Base-by-base conservation (phyloP, 2,329 filamentous ascomycete species). In the Sordariomycetes sp. region DNA sequence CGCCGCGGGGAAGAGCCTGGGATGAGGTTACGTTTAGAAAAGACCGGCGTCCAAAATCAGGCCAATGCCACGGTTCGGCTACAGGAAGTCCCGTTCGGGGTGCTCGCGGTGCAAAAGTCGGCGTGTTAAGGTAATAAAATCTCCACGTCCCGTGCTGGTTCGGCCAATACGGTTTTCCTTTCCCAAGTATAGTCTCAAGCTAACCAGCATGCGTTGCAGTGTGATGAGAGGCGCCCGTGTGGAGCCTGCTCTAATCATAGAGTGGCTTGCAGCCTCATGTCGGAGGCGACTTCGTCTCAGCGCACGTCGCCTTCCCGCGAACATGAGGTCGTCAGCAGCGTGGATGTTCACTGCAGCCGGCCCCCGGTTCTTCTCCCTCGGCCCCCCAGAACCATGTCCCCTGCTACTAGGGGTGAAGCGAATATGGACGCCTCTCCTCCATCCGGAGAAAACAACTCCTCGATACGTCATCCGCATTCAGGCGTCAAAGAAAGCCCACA, bases 201-300 rank as follows among this genome's bases (percentile, higher is more conserved):
- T 54, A 25, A 54, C 20, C 10, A 12, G 8, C 32, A 40, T 18
- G 6, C 22, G 25, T 5, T 22, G 10, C 56, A 73, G 72, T 74
- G 72, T 60, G 70, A 74, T 56, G 72, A 74, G 61, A 66, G 65
- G 6, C 64, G 63, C n/a, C 72, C 72, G 3, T 74, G 72, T 60
- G 64, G 61, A 22, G 70, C 71, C 6, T 74, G 72, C 57, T 60
- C 67, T 22, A 67, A 70, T 54, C 71, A 74, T 59, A 65, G 65
- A 20, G 64, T 72, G 4, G 60, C 66, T 16, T 74, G 71, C 60
- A 68, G 69, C 59, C 67, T 69, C 24, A 53, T 61, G 57, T 48
- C 8, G 60, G 62, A 4, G 56, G 59, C 20, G 59, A 60, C 18
- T 57, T 48, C 25, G 54, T 40, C 25, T 51, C 60, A 14, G 56